These are phyloP conservation scores for Cucurbita ficifolia DNA, from an alignment of 306 rosid species.

Conservation along the genomic window DNA sequence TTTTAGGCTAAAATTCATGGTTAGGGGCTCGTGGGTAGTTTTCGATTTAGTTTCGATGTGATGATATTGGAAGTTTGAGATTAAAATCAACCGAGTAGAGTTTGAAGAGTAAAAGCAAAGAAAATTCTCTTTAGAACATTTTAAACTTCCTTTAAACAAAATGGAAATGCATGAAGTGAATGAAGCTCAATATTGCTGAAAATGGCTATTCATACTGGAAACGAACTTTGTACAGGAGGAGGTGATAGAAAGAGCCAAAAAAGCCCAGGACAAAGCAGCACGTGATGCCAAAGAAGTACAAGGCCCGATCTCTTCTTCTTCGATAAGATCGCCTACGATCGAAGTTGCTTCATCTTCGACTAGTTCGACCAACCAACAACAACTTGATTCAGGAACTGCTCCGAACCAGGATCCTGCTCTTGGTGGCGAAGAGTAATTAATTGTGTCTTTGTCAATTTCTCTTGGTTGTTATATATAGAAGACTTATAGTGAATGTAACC, in stretches of 20 bases:
- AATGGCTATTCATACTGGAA: not conserved
- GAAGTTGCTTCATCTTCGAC: not conserved
- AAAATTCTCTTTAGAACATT: not conserved
- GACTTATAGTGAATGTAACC: not conserved
- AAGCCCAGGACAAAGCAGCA: conserved; percentile 77
- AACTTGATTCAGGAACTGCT: not conserved
- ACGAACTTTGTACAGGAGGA: conserved; percentile 40
- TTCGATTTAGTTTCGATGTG: not conserved
- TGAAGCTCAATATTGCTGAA: not conserved
- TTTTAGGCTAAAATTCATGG: not conserved
- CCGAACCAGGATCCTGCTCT: not conserved
- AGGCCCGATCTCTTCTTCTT: conserved; percentile 20
- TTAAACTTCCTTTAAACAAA: not conserved
- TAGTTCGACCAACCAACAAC: not conserved
- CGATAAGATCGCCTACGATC: not conserved
- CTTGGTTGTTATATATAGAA: not conserved
- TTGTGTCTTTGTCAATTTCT: not conserved
- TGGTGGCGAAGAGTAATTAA: not conserved
- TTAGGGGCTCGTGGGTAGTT: not conserved
- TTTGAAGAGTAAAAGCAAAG: not conserved
- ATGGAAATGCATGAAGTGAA: not conserved
- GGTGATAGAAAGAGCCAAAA: conserved; percentile 69
- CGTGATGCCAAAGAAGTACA: conserved; percentile 47
- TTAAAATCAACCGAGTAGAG: not conserved
- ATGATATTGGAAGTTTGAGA: too few species aligned